Base-by-base conservation (phyloP, 352 stramenopile genomes). In the Thalassiosira livingstoniorum region DNA sequence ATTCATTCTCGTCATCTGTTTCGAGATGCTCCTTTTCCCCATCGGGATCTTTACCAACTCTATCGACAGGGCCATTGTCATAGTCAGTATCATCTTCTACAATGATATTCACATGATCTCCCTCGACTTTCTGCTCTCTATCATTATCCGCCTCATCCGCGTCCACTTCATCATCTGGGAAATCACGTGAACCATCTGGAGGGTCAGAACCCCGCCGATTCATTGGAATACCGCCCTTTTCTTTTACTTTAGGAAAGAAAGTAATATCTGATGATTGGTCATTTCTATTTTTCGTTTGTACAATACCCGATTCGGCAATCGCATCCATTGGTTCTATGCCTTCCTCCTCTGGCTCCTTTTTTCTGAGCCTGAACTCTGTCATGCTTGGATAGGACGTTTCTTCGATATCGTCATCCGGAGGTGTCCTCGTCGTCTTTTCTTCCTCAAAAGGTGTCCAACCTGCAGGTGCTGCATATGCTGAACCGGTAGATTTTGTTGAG, bases 81-180 rank as follows among this genome's bases (percentile, higher is more conserved):
- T 53, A 32, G 13, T 66, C 34, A 15, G 25, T 37, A 27, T 47
- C 25, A 57, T n/a, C n/a, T n/a, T n/a, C n/a, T n/a, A 58, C 62
- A 58, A 70, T 57, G 25, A 42, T 42, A 70, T 58, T 70, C 39
- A 70, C 7, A 18, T 1, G n/a, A 15, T 60, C 27, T 37, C 21
- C 23, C 1, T 23, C 7, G 43, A 43, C 39, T 60, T 21, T 54
- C 2, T 13, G 11, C 15, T 11, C 2, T 31, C 10, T 31, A 62
- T 78, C 0, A 81, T 11, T 45, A 53, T 78, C 1, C 45, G 60
- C 35, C 45, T 60, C 64, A 80, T 77, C 15, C 29, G 1, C 69
- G 11, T 70, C 47, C 15, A 68, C 27, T 47, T 42, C 60, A 45
- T 67, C 58, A 23, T 58, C 39, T 10, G 62, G 62, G 7, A 60